Conservation (phyloP, 176 grass and related monocot species). For the Alopecurus myosuroides region DNA sequence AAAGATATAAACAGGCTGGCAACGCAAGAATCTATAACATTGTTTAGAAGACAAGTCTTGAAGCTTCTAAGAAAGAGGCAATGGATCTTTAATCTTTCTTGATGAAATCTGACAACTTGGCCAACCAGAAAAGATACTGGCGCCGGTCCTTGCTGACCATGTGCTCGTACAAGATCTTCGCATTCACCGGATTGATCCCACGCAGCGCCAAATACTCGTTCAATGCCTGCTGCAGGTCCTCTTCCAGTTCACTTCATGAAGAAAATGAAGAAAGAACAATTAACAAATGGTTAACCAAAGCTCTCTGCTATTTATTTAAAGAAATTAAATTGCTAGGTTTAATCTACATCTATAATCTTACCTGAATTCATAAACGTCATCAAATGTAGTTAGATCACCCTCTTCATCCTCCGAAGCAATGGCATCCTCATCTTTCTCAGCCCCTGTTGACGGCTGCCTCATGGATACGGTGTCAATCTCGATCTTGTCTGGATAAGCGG, state of each 20-base stretch:
- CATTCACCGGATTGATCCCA: slow-evolving; percentile 58
- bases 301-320: background rate
- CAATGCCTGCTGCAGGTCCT: slow-evolving; percentile 75
- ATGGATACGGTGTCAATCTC: slow-evolving; percentile 61
- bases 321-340: background rate
- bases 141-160: slow-evolving; percentile 88
- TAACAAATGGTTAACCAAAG: background rate
- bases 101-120: slow-evolving; percentile 63
- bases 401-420: background rate
- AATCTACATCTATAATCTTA: background rate
- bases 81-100: background rate
- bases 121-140: slow-evolving; percentile 67
- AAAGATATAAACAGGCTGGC: background rate
- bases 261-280: background rate
- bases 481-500: slow-evolving; percentile 67
- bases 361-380: slow-evolving; percentile 90
- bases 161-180: slow-evolving; percentile 76
- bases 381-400: slow-evolving; percentile 43
- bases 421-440: background rate
- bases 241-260: slow-evolving; percentile 63
- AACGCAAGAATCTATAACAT: background rate
- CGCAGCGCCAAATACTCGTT: slow-evolving; percentile 79
- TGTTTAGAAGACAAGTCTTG: background rate
- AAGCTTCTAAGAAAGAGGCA: background rate
- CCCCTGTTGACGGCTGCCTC: background rate